These are phyloP conservation scores for Lactuca sativa DNA, from an alignment of 129 eudicot species.

Conservation along the genomic window DNA sequence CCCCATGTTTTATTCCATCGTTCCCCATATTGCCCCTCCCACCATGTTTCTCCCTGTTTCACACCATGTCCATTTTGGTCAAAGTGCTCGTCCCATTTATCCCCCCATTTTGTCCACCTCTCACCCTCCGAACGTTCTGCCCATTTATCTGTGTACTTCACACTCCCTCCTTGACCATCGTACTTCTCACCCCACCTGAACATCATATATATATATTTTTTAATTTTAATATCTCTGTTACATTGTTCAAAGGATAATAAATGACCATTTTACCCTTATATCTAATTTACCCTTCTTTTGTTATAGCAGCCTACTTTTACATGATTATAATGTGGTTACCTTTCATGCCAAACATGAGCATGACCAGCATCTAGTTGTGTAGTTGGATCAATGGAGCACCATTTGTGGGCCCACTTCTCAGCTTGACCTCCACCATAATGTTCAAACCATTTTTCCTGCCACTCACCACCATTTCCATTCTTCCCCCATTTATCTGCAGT, in stretches of 20 bases:
- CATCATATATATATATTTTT: neutral
- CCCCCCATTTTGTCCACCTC: constrained; percentile 95
- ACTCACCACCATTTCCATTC: constrained; percentile 76
- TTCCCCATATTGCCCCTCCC: constrained; percentile 83
- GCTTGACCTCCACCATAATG: constrained; percentile 82
- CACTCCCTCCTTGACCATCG: constrained; percentile 89
- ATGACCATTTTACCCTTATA: no score
- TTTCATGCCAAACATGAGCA: constrained; percentile 99
- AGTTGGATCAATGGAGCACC: constrained; percentile 91
- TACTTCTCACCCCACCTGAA: constrained; percentile 93
- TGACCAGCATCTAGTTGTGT: constrained; percentile 85
- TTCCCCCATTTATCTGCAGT: constrained; percentile 96
- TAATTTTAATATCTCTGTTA: neutral
- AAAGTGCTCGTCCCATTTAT: constrained; percentile 92
- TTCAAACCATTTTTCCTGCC: constrained; percentile 97
- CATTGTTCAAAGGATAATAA: neutral
- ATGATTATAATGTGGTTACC: constrained; percentile 43
- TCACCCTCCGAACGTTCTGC: constrained; percentile 87
- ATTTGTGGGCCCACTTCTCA: constrained; percentile 96
- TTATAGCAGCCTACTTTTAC: no score
- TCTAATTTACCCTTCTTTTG: no score
- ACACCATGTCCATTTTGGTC: constrained; percentile 70
- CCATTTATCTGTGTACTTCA: constrained; percentile 94
- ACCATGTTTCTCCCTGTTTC: constrained; percentile 97
- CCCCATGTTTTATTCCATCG: constrained; percentile 98